These are phyloP conservation scores for Wickerhamiella dianesei DNA, from an alignment of 805 yeast genomes.

Conservation along the genomic window DNA sequence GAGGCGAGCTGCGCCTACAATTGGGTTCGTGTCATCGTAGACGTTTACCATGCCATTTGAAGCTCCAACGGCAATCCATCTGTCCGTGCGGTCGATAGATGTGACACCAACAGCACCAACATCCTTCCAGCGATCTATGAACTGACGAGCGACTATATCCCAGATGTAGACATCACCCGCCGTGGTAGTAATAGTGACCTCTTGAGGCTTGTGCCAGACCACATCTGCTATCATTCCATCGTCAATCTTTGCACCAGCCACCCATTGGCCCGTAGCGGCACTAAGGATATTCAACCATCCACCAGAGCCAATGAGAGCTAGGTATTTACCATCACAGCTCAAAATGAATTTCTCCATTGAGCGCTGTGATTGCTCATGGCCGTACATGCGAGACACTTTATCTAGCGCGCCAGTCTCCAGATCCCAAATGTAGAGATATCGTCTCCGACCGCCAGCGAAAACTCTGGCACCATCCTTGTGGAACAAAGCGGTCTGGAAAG, in stretches of 20 bases:
- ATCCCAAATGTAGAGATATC: slow-evolving; percentile 88
- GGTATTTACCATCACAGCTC: slow-evolving; percentile 55
- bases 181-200: slow-evolving; percentile 49
- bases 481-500: slow-evolving; percentile 65
- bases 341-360: slow-evolving; percentile 71
- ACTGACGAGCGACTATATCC: slow-evolving; percentile 36
- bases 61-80: slow-evolving; percentile 83
- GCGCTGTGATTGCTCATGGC: slow-evolving; percentile 73
- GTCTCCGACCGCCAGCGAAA: slow-evolving; percentile 81
- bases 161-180: slow-evolving; percentile 89
- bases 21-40: slow-evolving; percentile 43
- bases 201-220: slow-evolving; percentile 41
- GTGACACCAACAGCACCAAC: slow-evolving; percentile 78
- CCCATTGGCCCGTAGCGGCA: slow-evolving; percentile 72
- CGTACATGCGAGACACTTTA: slow-evolving; percentile 78
- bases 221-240: slow-evolving; percentile 67
- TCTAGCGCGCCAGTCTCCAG: slow-evolving; percentile 60
- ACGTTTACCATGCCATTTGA: slow-evolving; percentile 80
- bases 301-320: slow-evolving; percentile 68
- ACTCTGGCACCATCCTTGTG: slow-evolving; percentile 41
- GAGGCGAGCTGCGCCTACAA: slow-evolving; percentile 17
- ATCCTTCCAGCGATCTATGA: slow-evolving; percentile 67
- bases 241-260: slow-evolving; percentile 76
- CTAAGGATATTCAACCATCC: slow-evolving; percentile 85
- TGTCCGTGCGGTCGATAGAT: slow-evolving; percentile 55